Evolutionary conservation across 2,329 filamentous ascomycete species (phyloP).

Genomic region (Cytospora paraplurivora): DNA sequence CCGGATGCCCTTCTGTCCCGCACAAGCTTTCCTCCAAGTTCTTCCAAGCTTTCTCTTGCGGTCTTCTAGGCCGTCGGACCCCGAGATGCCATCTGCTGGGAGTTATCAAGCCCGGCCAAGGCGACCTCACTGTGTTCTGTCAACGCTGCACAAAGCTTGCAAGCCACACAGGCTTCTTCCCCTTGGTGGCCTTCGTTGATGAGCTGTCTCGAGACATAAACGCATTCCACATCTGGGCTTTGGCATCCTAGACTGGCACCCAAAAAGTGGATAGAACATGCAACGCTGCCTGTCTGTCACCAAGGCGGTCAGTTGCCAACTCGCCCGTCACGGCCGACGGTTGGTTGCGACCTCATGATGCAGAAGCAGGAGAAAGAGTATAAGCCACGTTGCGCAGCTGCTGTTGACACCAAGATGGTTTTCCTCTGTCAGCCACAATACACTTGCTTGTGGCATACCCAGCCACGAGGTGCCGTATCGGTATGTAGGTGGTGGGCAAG

Average conservation of each 20-base stretch:
- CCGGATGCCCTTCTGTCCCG: slow-evolving; percentile 16
- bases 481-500: slow-evolving; percentile 3
- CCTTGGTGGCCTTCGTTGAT: neutral
- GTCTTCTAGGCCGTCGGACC: neutral
- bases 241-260: neutral
- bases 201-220: slow-evolving; percentile 5
- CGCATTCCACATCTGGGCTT: slow-evolving; percentile 9
- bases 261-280: slow-evolving; percentile 22
- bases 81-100: neutral
- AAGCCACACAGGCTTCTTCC: neutral
- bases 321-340: neutral
- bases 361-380: slow-evolving; percentile 8
- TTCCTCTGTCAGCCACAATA: slow-evolving; percentile 1
- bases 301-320: slow-evolving; percentile 16
- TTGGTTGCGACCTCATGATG: slow-evolving; percentile 14
- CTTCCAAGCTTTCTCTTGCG: slow-evolving; percentile 1
- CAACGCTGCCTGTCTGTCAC: slow-evolving; percentile 7
- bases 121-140: neutral
- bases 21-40: slow-evolving; percentile 5
- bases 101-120: neutral
- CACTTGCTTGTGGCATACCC: slow-evolving; percentile 6
- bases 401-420: slow-evolving; percentile 1
- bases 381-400: slow-evolving; percentile 27
- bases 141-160: neutral
- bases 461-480: slow-evolving; percentile 6